Base-by-base conservation (phyloP, 768 basidiomycete species). In the Thelephora ganbajun region DNA sequence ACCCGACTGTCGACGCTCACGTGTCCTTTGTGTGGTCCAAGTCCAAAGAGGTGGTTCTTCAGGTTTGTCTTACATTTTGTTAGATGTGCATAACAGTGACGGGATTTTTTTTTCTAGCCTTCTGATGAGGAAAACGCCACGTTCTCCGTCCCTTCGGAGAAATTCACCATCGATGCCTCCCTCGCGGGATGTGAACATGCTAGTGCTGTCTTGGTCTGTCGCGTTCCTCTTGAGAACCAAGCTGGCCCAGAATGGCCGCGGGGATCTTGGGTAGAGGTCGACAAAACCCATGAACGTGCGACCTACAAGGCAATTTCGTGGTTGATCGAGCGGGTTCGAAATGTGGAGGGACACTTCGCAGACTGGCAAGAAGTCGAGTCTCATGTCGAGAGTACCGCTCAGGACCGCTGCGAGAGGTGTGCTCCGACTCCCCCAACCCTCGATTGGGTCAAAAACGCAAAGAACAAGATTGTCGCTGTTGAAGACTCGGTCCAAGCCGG, bases 401-500 rank as follows among this genome's bases (percentile, higher is more conserved):
- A 70, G 35, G 66, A 64, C 19, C 70, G 71, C 47, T 96, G 91
- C 62, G 72, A 79, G 54, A 72, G 86, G 13, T 96, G 93, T 61
- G 85, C 90, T 2, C 93, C 93, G 2, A 69, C 66, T 6, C 63
- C 83, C 9, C 93, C 93, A 0, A 65, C 70, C n/a, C 62, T 93
- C 41, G 71, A 76, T 19, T 97, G 91, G 90, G 68, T 70, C 11
- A 76, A 73, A 53, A 63, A 66, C 5, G 74, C 72, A 36, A 80
- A 77, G 56, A 77, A 74, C 53, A 70, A 66, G 45, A 66, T 80
- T 14, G 61, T 74, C 18, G 79, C 89, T 0, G 67, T 90, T 30
- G 93, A 97, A 57, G 87, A 96, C 56, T 74, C 85, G 14, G 69
- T 79, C 11, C 78, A 94, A 58, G 92, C 93, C 37, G 91, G 90